phyloP scores from a whole-genome alignment of 805 yeast genomes.

The Candida maltosa region DNA sequence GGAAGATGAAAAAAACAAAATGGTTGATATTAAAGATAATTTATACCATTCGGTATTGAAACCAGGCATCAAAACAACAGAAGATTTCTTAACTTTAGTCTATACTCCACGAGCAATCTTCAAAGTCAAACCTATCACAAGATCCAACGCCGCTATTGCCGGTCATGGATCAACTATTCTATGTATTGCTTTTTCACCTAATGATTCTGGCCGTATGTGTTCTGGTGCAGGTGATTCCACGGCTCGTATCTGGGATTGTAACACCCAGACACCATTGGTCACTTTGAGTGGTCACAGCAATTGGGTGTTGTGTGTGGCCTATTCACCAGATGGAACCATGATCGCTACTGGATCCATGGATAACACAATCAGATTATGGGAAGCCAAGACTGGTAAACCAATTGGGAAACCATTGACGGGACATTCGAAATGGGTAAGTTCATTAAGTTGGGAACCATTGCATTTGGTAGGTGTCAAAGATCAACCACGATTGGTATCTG shows the following conservation, averaged over 20 bases:
- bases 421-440: constrained; percentile 86
- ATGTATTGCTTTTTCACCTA: constrained; percentile 91
- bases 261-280: constrained; percentile 85
- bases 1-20: constrained; percentile 36
- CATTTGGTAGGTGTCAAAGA: constrained; percentile 71
- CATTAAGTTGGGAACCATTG: constrained; percentile 91
- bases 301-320: constrained; percentile 90
- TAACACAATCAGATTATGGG: constrained; percentile 85
- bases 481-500: constrained; percentile 72
- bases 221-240: constrained; percentile 97
- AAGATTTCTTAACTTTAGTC: constrained; percentile 85
- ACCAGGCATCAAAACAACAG: constrained; percentile 86
- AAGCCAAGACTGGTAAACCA: constrained; percentile 66
- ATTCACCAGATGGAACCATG: constrained; percentile 88
- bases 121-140: constrained; percentile 85
- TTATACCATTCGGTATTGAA: constrained; percentile 77
- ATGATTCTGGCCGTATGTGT: constrained; percentile 78
- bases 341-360: constrained; percentile 98
- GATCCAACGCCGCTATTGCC: constrained; percentile 87
- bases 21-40: constrained; percentile 75
- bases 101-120: constrained; percentile 95
- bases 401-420: constrained; percentile 75
- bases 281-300: constrained; percentile 82
- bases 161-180: constrained; percentile 95
- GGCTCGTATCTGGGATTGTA: constrained; percentile 95